Evolutionary conservation across 2,329 filamentous ascomycete genomes (phyloP), one percentile per base, ranked within the genome.

Genomic region (Scedosporium aurantiacum): DNA sequence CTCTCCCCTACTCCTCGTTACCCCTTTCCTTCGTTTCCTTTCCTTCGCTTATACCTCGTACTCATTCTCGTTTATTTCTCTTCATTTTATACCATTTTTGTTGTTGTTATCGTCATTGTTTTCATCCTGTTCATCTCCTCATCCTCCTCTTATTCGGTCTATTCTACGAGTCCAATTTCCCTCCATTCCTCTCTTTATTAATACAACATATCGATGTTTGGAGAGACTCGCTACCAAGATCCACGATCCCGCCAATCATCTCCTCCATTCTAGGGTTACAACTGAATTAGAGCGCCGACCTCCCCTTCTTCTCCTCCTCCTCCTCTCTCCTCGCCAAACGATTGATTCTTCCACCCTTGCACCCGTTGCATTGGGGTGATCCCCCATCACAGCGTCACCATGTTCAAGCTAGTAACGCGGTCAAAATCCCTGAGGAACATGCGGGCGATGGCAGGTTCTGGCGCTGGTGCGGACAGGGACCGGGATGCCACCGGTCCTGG

Each of bases 391-490:
- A 14, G n/a, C 27, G 43, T 47, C 47, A 54, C 60, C 66, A 73
- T 71, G 72, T 69, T 72, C 63, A 69, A 70, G 65, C 68, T 68
- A 65, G 68, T 70, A 64, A 68, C 67, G 57, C 72, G 70, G 66
- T 68, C 69, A 66, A 70, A 66, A 64, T 71, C 69, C 54, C 65
- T 67, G 63, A 66, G 67, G 64, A 64, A 60, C 60, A 65, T 67
- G 63, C 65, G 68, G 63, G 56, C 50, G 47, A 28, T 40, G 21
- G 63, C 64, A 47, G 43, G 50, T 54, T 18, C 50, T 23, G 23
- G 18, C 21, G 50, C 50, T 54, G 50, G 18, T 23, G 50, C 23
- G 18, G 47, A 27, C 28, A 37, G 14, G 21, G 41, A 37, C 58
- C 58, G 32, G 58, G 58, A 41, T 55, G 41, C 45, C 47, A 25